Percentiles rank a stretch among this genome's conserved stretches.
These are phyloP conservation scores for Cercospora zeae-maydis DNA, from an alignment of 2,329 filamentous ascomycete genomes.

Conservation along the genomic window DNA sequence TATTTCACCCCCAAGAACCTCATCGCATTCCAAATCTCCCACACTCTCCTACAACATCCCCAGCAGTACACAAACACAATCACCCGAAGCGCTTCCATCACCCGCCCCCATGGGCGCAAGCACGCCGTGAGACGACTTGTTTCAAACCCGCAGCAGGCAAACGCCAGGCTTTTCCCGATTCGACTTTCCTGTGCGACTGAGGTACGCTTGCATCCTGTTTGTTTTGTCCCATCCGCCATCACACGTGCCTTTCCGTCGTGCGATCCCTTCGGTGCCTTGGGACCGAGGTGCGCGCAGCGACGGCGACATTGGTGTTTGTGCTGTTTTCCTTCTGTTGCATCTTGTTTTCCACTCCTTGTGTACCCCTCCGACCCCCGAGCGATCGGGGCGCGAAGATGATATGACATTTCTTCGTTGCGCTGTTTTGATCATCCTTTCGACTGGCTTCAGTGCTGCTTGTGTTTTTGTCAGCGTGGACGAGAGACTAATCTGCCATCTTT, in stretches of 20 bases:
- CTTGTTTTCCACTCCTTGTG: not conserved
- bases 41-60: not conserved
- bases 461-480: not conserved
- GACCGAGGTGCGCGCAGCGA: not conserved
- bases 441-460: not conserved
- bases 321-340: not conserved
- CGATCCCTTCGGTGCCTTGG: not conserved
- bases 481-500: not conserved
- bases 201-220: slow-evolving; percentile 16
- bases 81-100: not conserved
- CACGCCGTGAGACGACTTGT: slow-evolving; percentile 10
- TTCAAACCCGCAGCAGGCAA: slow-evolving; percentile 18
- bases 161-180: not conserved
- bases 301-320: not conserved
- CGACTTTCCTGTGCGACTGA: slow-evolving; percentile 24
- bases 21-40: not conserved
- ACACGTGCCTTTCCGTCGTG: not conserved
- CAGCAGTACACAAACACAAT: not conserved
- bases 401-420: not conserved
- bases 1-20: not conserved
- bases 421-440: not conserved
- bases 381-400: not conserved
- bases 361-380: not conserved
- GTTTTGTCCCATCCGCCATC: not conserved
- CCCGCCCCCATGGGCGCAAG: not conserved